These are phyloP conservation scores for Priceomyces haplophilus DNA, from an alignment of 805 yeast genomes.

Conservation along the genomic window DNA sequence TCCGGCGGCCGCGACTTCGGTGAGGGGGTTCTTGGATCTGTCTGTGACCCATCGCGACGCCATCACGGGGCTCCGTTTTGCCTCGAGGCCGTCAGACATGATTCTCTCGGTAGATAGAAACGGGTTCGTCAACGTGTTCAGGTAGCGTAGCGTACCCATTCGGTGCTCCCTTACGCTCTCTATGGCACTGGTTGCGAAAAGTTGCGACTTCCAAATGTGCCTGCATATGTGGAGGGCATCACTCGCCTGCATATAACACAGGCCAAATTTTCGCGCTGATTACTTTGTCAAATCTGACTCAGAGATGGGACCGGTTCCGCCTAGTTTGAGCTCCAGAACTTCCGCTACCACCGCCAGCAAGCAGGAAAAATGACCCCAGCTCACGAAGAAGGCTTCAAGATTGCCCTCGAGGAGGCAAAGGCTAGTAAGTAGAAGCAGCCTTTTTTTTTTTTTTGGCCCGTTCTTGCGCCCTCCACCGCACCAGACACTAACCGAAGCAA, in stretches of 20 bases:
- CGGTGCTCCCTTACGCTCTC: too few relatives aligned
- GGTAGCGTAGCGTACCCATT: too few relatives aligned
- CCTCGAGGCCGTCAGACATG: conserved; percentile 54
- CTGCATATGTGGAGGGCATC: too few relatives aligned
- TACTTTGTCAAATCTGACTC: too few relatives aligned
- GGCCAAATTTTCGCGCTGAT: too few relatives aligned
- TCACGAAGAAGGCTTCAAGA: conserved; percentile 51
- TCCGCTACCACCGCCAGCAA: too few relatives aligned
- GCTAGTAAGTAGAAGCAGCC: conserved; percentile 45
- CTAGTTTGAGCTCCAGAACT: too few relatives aligned
- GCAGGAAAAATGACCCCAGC: neutral
- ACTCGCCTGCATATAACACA: too few relatives aligned
- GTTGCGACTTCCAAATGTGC: too few relatives aligned
- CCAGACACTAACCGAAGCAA: neutral
- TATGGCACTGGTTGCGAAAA: too few relatives aligned
- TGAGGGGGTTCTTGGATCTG: neutral
- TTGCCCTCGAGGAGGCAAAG: conserved; percentile 71
- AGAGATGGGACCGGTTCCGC: too few relatives aligned
- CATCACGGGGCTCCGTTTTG: conserved; percentile 46
- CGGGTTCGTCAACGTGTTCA: conserved; percentile 63
- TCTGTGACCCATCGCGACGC: conserved; percentile 40
- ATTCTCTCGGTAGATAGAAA: conserved; percentile 63
- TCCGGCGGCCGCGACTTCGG: neutral
- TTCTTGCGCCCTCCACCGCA: neutral
- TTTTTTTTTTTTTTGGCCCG: too few relatives aligned